Conservation (phyloP, 108 stramenopile species). For the Cyclotella baltica region DNA sequence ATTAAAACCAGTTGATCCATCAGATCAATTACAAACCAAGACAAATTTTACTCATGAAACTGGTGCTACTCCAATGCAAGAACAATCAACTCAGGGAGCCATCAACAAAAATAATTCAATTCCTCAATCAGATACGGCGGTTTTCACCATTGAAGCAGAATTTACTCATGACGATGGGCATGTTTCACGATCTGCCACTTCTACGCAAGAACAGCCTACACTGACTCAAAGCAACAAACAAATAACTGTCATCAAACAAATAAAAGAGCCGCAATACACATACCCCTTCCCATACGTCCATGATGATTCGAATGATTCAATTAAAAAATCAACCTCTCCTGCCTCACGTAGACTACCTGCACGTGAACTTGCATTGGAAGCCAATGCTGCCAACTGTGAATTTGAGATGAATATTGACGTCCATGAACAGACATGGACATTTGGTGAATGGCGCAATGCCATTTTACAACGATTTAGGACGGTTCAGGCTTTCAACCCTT, state of each 20-base stretch:
- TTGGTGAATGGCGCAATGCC: slow-evolving; percentile 71
- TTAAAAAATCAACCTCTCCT: slow-evolving; percentile 55
- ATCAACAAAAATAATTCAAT: no score
- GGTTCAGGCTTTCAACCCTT: slow-evolving; percentile 47
- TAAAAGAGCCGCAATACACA: slow-evolving; percentile 14
- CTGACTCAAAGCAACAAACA: not conserved
- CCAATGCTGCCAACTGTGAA: slow-evolving; percentile 77
- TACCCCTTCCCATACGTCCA: slow-evolving; percentile 72
- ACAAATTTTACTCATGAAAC: no score
- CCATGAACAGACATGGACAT: slow-evolving; percentile 68
- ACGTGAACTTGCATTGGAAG: slow-evolving; percentile 67
- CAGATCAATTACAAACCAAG: no score
- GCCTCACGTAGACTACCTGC: slow-evolving; percentile 57
- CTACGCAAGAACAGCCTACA: not conserved
- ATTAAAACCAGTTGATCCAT: no score
- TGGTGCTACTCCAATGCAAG: no score
- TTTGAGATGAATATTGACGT: slow-evolving; percentile 82
- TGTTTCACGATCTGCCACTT: slow-evolving; percentile 1
- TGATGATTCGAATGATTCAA: slow-evolving; percentile 67
- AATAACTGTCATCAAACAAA: slow-evolving; percentile 1
- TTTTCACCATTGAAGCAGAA: no score
- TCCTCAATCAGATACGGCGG: no score
- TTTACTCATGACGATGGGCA: not conserved
- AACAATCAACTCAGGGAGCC: no score
- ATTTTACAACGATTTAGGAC: slow-evolving; percentile 47